Conservation (phyloP, 768 basidiomycete genomes). For the Termitomyces eurrhizus region DNA sequence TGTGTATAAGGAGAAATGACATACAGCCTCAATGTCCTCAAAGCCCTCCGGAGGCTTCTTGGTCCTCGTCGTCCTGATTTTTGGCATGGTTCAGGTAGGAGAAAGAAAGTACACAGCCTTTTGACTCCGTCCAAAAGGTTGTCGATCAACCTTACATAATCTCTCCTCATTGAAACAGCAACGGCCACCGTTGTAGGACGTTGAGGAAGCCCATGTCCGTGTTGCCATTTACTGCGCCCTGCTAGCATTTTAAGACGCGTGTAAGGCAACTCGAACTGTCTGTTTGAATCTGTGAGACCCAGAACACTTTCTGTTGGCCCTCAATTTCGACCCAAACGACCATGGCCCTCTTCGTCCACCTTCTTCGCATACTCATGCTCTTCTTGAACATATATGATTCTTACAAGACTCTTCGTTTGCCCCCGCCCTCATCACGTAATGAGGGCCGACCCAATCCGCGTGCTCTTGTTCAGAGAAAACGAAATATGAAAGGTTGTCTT, state of each 20-base stretch:
- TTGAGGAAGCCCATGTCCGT: conserved; percentile 14
- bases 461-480: conserved; percentile 71
- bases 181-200: conserved; percentile 4
- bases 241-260: conserved; percentile 12
- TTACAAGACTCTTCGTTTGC: conserved; percentile 75
- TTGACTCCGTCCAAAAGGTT: conserved; percentile 1
- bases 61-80: conserved; percentile 88
- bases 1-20: conserved; percentile 18
- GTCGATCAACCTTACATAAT: conserved; percentile 16
- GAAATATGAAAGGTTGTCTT: conserved; percentile 81
- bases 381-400: conserved; percentile 81
- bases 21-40: conserved; percentile 85
- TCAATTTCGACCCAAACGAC: conserved; percentile 14
- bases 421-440: conserved; percentile 50
- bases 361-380: conserved; percentile 65
- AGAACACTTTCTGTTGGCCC: background rate
- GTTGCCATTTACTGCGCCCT: conserved; percentile 4
- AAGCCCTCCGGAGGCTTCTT: conserved; percentile 94
- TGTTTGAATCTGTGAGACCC: background rate
- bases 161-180: conserved; percentile 12
- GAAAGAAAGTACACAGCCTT: background rate
- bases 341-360: conserved; percentile 69
- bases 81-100: conserved; percentile 65
- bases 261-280: conserved; percentile 3
- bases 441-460: conserved; percentile 61